A percentile compares a stretch with the other conserved stretches of the same genome.
Conservation (phyloP, 2,329 filamentous ascomycete genomes). For the Byssoonygena ceratinophila region DNA sequence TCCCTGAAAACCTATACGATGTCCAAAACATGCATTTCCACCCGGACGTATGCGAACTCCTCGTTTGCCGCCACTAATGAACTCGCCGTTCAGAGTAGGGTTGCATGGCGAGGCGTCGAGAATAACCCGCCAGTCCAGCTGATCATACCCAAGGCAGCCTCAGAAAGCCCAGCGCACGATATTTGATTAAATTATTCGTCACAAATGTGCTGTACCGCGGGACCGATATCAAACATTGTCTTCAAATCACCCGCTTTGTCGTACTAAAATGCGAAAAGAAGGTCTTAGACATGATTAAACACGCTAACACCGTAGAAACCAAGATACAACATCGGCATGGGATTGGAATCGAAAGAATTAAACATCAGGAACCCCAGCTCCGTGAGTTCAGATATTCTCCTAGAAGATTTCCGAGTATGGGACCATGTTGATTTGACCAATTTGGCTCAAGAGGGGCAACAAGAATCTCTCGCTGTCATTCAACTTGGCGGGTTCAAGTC, state of each 20-base stretch:
- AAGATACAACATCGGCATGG: background rate
- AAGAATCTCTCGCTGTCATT: background rate
- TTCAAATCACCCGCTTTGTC: background rate
- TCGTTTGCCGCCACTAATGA: conserved; percentile 11
- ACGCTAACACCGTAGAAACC: background rate
- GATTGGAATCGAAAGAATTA: background rate
- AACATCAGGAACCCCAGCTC: background rate
- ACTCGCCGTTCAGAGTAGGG: conserved; percentile 8
- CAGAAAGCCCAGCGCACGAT: background rate
- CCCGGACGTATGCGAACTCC: conserved; percentile 11
- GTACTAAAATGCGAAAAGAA: background rate
- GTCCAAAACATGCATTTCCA: conserved; percentile 8
- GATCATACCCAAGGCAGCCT: conserved; percentile 10
- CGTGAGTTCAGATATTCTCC: conserved; percentile 8
- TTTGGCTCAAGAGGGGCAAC: conserved; percentile 1
- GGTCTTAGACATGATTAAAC: background rate
- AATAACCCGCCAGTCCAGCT: conserved; percentile 2
- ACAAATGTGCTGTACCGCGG: background rate
- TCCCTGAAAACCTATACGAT: conserved; percentile 10
- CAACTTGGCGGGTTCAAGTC: background rate
- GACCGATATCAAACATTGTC: background rate
- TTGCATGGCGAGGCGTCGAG: conserved; percentile 8
- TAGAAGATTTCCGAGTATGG: conserved; percentile 5
- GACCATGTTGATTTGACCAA: background rate
- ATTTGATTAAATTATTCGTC: background rate